Percentiles rank a stretch among this genome's conserved stretches.
phyloP scores from a whole-genome alignment of 306 rosid species.

The Rosa chinensis region DNA sequence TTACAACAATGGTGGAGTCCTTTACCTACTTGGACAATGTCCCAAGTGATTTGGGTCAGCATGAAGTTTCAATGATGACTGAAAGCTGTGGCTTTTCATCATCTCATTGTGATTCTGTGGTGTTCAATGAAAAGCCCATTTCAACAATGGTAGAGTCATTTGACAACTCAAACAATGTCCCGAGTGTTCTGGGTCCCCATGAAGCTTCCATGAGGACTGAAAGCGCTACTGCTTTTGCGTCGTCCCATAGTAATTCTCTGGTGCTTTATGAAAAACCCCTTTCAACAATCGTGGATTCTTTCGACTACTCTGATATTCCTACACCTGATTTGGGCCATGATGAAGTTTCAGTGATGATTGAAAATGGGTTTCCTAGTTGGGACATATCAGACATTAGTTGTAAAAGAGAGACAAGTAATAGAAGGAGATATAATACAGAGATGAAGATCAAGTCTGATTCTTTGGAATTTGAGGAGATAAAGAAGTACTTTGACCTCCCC shows the following conservation, averaged over 20 bases:
- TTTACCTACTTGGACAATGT: not conserved
- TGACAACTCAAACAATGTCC: not conserved
- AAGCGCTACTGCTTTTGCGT: not conserved
- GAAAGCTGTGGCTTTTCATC: constrained; percentile 5
- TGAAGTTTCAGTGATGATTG: constrained; percentile 21
- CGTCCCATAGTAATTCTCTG: not conserved
- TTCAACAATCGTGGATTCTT: constrained; percentile 1
- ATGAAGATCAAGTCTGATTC: not conserved
- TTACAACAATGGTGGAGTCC: not conserved
- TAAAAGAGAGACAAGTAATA: not conserved
- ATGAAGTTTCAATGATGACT: constrained; percentile 12
- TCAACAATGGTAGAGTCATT: not conserved
- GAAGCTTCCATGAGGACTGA: constrained; percentile 19
- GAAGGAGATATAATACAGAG: not conserved
- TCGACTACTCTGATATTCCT: not conserved
- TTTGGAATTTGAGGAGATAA: constrained; percentile 45
- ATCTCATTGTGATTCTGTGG: not conserved
- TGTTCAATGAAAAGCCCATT: constrained; percentile 33
- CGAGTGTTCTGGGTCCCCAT: not conserved
- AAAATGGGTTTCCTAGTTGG: constrained; percentile 14
- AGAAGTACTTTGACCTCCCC: constrained; percentile 57
- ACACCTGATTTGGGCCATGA: not conserved
- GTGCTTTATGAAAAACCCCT: constrained; percentile 34
- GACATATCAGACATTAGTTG: not conserved
- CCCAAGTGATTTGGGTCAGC: not conserved